These are phyloP conservation scores for Quercus tomentella DNA, from an alignment of 331 rosid genomes.

Conservation along the genomic window DNA sequence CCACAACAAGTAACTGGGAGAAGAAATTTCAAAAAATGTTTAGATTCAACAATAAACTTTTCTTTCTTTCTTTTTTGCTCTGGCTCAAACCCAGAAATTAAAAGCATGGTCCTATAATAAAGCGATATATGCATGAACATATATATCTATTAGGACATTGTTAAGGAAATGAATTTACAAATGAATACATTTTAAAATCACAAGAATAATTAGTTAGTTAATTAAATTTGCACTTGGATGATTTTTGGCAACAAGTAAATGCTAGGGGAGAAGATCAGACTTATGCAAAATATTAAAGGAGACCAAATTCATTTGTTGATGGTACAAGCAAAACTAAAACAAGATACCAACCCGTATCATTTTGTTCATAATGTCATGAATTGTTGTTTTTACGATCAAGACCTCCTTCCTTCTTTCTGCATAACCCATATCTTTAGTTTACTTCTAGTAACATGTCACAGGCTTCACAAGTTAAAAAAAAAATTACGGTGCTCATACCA, in stretches of 20 bases:
- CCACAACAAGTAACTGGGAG: background rate
- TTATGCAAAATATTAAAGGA: background rate
- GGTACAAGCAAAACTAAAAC: background rate
- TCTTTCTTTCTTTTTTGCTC: background rate
- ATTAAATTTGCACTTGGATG: background rate
- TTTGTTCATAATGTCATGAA: conserved; percentile 89
- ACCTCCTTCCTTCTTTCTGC: conserved; percentile 89
- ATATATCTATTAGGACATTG: background rate
- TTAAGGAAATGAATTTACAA: background rate
- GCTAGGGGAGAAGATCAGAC: background rate
- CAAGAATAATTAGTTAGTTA: background rate
- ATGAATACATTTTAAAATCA: background rate
- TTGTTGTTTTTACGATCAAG: conserved; percentile 83
- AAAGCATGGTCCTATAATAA: background rate
- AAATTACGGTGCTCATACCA: conserved; percentile 42
- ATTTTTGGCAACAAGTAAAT: background rate
- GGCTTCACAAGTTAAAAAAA: conserved; percentile 7
- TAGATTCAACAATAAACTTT: background rate
- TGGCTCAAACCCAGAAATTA: background rate
- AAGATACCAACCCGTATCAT: conserved; percentile 67
- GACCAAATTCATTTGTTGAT: background rate
- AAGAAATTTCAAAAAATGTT: conserved; percentile 1
- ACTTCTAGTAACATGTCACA: conserved; percentile 21
- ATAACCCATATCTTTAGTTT: conserved; percentile 30
- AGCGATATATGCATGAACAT: background rate